phyloP scores from a whole-genome alignment of 306 rosid species.

The Sphenostylis stenocarpa region DNA sequence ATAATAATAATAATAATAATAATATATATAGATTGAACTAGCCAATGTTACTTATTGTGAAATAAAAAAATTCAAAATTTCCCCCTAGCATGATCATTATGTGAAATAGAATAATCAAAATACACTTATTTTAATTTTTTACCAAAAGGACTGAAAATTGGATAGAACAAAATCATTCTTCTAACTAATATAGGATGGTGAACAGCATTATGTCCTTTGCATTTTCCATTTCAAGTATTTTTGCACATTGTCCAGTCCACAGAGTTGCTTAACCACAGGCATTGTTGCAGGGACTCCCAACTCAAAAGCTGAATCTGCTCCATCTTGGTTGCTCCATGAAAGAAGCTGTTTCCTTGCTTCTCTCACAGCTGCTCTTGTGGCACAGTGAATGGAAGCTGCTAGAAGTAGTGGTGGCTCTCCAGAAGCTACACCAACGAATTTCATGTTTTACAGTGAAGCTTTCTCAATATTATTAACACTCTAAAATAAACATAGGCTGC shows the following conservation, averaged over 20 bases:
- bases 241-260: slow-evolving; percentile 74
- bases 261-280: slow-evolving; percentile 82
- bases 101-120: background rate
- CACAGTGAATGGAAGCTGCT: slow-evolving; percentile 86
- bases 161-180: background rate
- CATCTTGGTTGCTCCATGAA: slow-evolving; percentile 56
- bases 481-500: background rate
- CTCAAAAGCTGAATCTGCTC: slow-evolving; percentile 44
- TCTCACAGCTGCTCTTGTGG: slow-evolving; percentile 78
- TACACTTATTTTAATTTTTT: background rate
- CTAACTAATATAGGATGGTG: background rate
- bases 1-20: too few relatives aligned
- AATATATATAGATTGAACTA: too few relatives aligned
- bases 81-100: slow-evolving; percentile 2
- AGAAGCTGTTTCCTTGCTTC: slow-evolving; percentile 76
- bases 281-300: slow-evolving; percentile 83
- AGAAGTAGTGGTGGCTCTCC: slow-evolving; percentile 90
- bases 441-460: background rate
- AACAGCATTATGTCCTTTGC: slow-evolving; percentile 29
- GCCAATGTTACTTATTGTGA: background rate
- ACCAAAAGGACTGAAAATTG: background rate
- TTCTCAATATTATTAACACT: background rate
- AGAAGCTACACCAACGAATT: slow-evolving; percentile 65
- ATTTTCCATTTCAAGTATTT: slow-evolving; percentile 73
- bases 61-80: background rate